Percentiles rank a stretch among this genome's conserved stretches.
phyloP scores from a whole-genome alignment of 1,284 basidiomycete species.

The Veloboletus limbatus region DNA sequence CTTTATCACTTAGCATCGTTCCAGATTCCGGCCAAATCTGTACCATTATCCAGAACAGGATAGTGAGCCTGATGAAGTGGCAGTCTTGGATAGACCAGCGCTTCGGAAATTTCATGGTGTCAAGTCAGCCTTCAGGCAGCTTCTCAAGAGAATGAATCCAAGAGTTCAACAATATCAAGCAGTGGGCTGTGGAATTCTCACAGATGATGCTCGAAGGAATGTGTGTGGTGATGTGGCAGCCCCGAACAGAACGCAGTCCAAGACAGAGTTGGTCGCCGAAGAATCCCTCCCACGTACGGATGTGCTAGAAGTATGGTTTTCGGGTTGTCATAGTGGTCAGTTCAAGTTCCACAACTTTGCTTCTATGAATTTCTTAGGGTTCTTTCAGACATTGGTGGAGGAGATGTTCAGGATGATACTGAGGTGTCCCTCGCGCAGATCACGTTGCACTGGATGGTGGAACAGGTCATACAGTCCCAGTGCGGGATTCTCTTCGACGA shows the following conservation, averaged over 20 bases:
- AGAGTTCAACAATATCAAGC: not conserved
- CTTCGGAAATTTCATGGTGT: not conserved
- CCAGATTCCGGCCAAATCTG: conserved; percentile 51
- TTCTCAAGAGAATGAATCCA: not conserved
- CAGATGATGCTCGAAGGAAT: not conserved
- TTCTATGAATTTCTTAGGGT: conserved; percentile 3
- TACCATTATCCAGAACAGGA: conserved; percentile 42
- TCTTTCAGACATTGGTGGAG: conserved; percentile 64
- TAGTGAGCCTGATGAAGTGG: conserved; percentile 20
- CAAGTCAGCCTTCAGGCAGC: not conserved
- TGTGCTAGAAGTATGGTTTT: conserved; percentile 64
- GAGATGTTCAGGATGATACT: conserved; percentile 46
- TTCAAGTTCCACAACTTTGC: not conserved
- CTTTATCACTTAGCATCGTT: conserved; percentile 42
- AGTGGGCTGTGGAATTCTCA: not conserved
- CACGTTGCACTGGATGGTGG: conserved; percentile 74
- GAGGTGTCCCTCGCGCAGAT: conserved; percentile 52
- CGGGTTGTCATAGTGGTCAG: conserved; percentile 58
- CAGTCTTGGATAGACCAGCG: not conserved
- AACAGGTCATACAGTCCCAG: conserved; percentile 43
- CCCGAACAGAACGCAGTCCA: not conserved
- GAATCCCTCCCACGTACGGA: conserved; percentile 37
- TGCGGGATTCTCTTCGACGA: conserved; percentile 55
- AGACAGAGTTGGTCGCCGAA: conserved; percentile 14
- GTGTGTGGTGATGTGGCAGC: not conserved